Evolutionary conservation across 2,329 filamentous ascomycete genomes (phyloP).

Genomic region (Colletotrichum theobromicola): DNA sequence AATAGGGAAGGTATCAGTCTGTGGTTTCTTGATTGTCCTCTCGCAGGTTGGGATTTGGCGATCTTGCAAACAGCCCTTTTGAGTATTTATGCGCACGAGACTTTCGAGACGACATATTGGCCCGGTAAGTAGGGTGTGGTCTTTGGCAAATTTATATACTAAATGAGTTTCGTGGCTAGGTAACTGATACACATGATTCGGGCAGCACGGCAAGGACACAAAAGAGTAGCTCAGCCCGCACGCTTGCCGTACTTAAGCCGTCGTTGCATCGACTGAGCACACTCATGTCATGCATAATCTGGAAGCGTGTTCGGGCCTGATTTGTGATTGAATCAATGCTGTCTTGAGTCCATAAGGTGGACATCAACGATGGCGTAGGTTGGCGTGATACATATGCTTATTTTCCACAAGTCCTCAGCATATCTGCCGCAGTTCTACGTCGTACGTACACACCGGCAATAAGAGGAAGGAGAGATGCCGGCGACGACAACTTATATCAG

Average conservation of each 20-base stretch:
- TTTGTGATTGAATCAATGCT: not conserved
- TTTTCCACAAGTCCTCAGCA: accelerated
- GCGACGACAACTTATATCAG: not conserved
- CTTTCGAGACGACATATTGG: too few relatives aligned
- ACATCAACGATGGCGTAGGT: not conserved
- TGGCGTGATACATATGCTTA: not conserved
- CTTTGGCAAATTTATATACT: too few relatives aligned
- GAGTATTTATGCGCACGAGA: not conserved
- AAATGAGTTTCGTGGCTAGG: too few relatives aligned
- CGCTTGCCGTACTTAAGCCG: accelerated
- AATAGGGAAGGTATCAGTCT: not conserved
- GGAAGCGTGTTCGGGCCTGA: too few relatives aligned
- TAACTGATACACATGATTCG: too few relatives aligned
- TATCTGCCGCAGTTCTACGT: accelerated
- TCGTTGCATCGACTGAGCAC: not conserved
- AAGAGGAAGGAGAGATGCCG: not conserved
- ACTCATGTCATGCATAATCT: accelerated
- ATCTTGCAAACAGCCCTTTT: accelerated
- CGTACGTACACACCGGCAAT: not conserved
- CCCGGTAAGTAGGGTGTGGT: too few relatives aligned
- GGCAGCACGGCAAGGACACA: not conserved
- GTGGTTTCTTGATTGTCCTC: not conserved
- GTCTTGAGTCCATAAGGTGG: accelerated
- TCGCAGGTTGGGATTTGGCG: not conserved
- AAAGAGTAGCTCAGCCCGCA: not conserved